Base-by-base conservation (phyloP, 805 yeast genomes). In the Zygotorulaspora florentina region DNA sequence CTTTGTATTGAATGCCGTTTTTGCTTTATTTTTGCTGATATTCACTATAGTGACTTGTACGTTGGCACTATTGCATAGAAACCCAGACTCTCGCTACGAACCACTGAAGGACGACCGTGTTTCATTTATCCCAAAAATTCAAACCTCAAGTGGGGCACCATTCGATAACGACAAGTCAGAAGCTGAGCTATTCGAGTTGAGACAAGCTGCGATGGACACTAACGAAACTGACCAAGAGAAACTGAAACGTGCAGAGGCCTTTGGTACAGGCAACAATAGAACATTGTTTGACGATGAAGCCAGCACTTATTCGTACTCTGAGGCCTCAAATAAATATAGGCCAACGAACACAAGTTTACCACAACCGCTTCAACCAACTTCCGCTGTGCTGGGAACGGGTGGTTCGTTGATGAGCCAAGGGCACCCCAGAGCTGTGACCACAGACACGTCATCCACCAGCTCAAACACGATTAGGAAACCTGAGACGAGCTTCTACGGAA, bases 41-140 rank as follows among this genome's bases (percentile, higher is more conserved):
- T 83, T 90, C 74, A 89, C 96, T 38, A 81, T 93, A 56, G 80
- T 89, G 31, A 86, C 96, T 1, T 90, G 98, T 70, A 72, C 82
- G 5, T 71, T 88, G 67, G 96, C 96, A 0, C 67, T 93, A 57
- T 55, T 90, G 27, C 83, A 85, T 65, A 88, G 85, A 73, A 89
- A 93, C 65, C 98, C 99, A 43, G 99, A 93, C 67, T 80, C 91
- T 8, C 79, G 96, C 57, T 93, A 93, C 71, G 91, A 88, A 70
- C 98, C 96, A 51, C 85, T 91, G 85, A 85, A 85, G 57, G 99
- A 93, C 66, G 99, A 93, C 63, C 80, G 99, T 64, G 93, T 86
- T 42, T 86, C 96, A n/a, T 93, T 93, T 65, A 86, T 93, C 61
- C 90, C 90, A 51, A 75, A 83, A 58, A 72, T 74, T 45, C 81